A percentile compares a stretch with the other conserved stretches of the same genome.
Evolutionary conservation across 768 basidiomycete species (phyloP).

Genomic region (Pleurotus platypus): DNA sequence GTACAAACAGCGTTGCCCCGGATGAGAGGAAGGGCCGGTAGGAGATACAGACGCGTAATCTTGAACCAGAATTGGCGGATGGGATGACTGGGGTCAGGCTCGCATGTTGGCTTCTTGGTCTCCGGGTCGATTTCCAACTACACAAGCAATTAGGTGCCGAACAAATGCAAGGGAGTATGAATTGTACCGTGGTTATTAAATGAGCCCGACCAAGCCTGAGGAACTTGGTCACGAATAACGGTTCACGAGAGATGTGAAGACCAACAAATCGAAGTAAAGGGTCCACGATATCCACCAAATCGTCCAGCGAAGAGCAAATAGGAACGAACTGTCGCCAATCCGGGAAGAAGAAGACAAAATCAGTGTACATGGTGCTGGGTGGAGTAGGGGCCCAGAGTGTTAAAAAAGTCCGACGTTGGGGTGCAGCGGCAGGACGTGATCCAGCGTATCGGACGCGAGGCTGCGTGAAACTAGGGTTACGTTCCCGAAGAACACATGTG

Average conservation of each 20-base stretch:
- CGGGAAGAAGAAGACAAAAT: slow-evolving; percentile 90
- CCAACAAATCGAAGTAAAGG: slow-evolving; percentile 80
- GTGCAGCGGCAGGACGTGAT: slow-evolving; percentile 47
- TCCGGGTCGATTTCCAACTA: slow-evolving; percentile 52
- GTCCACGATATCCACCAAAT: slow-evolving; percentile 72
- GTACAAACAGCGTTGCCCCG: slow-evolving; percentile 85
- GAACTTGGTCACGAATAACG: slow-evolving; percentile 75
- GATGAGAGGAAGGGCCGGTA: slow-evolving; percentile 85
- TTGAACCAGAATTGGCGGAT: slow-evolving; percentile 82
- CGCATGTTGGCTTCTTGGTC: slow-evolving; percentile 56
- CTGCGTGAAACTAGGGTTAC: slow-evolving; percentile 57
- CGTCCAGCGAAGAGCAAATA: slow-evolving; percentile 57
- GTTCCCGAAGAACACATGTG: slow-evolving; percentile 50
- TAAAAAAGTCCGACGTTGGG: slow-evolving; percentile 60
- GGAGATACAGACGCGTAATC: slow-evolving; percentile 72
- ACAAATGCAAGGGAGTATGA: not conserved
- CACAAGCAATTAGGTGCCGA: not conserved
- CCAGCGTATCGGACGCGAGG: slow-evolving; percentile 64
- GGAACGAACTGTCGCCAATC: slow-evolving; percentile 76
- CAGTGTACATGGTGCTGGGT: slow-evolving; percentile 66
- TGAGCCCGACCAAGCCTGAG: slow-evolving; percentile 73
- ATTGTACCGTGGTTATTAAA: slow-evolving; percentile 47
- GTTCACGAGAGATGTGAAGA: slow-evolving; percentile 76
- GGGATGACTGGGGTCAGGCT: slow-evolving; percentile 54
- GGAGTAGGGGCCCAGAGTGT: slow-evolving; percentile 80